phyloP scores from a whole-genome alignment of 2,329 filamentous ascomycete species.

The Pestalotiopsis sp. region DNA sequence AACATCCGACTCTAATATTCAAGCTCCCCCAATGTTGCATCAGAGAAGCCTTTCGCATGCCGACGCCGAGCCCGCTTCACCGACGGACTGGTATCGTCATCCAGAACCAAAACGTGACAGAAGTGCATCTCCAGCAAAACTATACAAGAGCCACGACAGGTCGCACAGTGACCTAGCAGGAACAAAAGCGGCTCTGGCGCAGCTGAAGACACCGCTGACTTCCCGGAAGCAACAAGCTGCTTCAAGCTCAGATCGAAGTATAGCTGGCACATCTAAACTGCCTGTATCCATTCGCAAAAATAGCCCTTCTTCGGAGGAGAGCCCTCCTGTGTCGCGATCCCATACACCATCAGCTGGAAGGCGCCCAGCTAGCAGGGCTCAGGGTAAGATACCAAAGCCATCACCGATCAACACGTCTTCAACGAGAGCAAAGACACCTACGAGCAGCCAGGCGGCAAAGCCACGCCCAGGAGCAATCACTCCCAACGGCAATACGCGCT shows the following conservation, averaged over 20 bases:
- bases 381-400: constrained; percentile 41
- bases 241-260: constrained; percentile 32
- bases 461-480: constrained; percentile 44
- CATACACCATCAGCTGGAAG: constrained; percentile 56
- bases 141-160: constrained; percentile 47
- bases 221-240: constrained; percentile 34
- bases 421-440: constrained; percentile 46
- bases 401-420: constrained; percentile 27
- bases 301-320: constrained; percentile 48
- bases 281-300: constrained; percentile 50
- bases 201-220: constrained; percentile 32
- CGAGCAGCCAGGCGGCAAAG: constrained; percentile 39
- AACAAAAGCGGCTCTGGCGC: constrained; percentile 32
- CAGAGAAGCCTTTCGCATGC: constrained; percentile 59
- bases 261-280: constrained; percentile 42
- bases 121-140: constrained; percentile 26
- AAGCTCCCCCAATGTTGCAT: constrained; percentile 49
- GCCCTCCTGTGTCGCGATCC: constrained; percentile 55
- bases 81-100: constrained; percentile 52
- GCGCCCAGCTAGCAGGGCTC: constrained; percentile 38
- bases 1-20: constrained; percentile 73
- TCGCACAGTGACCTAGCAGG: constrained; percentile 64
- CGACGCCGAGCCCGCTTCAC: constrained; percentile 63
- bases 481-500: constrained; percentile 56
- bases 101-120: constrained; percentile 22